These are phyloP conservation scores for Pythium aristosporum DNA, from an alignment of 352 stramenopile genomes.

Conservation along the genomic window DNA sequence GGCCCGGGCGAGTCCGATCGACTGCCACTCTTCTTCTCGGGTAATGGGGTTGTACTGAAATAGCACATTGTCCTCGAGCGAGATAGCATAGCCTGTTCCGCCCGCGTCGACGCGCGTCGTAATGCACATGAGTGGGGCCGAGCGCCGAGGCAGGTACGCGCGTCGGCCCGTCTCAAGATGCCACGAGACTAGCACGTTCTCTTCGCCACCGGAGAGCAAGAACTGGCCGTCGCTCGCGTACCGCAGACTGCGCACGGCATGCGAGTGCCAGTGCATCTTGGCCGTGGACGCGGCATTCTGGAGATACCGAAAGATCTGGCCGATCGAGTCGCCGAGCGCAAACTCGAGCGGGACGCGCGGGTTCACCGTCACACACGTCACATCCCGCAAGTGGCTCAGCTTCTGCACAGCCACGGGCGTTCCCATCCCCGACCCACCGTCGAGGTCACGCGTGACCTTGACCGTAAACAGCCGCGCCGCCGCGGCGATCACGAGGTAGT, in stretches of 20 bases:
- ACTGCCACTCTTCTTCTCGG: slow-evolving; percentile 73
- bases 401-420: slow-evolving; percentile 40
- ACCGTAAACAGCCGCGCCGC: slow-evolving; percentile 41
- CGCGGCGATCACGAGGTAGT: slow-evolving; percentile 54
- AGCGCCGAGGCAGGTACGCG: slow-evolving; percentile 76
- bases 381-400: slow-evolving; percentile 43
- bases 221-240: slow-evolving; percentile 80
- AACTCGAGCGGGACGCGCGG: slow-evolving; percentile 48
- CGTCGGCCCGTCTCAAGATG: slow-evolving; percentile 75
- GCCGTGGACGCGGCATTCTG: slow-evolving; percentile 31
- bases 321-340: slow-evolving; percentile 55
- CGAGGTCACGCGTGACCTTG: slow-evolving; percentile 35
- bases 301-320: slow-evolving; percentile 67
- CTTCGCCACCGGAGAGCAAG: slow-evolving; percentile 80
- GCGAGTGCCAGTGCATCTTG: slow-evolving; percentile 87
- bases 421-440: slow-evolving; percentile 28
- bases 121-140: slow-evolving; percentile 57
- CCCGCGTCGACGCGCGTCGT: slow-evolving; percentile 46
- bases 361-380: slow-evolving; percentile 64
- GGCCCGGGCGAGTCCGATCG: slow-evolving; percentile 57
- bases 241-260: slow-evolving; percentile 65
- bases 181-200: slow-evolving; percentile 87
- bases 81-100: slow-evolving; percentile 54
- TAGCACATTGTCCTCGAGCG: slow-evolving; percentile 60
- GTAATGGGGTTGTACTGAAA: slow-evolving; percentile 87